These are phyloP conservation scores for Benincasa hispida DNA, from an alignment of 306 rosid genomes.

Conservation along the genomic window DNA sequence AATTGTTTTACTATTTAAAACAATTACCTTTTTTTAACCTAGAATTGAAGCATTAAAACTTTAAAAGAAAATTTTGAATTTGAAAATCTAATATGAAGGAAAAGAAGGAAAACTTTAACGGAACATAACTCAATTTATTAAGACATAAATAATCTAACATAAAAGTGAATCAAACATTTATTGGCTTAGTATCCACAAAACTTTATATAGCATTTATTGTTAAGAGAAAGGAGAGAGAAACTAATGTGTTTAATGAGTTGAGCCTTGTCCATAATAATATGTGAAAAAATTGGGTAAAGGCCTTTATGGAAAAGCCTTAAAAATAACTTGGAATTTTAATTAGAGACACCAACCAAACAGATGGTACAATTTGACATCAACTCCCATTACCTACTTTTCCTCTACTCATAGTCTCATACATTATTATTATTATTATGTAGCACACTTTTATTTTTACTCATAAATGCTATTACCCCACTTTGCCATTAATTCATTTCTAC, in stretches of 20 bases:
- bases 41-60: too few species aligned
- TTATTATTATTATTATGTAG: neutral
- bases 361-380: neutral
- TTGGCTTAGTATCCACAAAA: neutral
- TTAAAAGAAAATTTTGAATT: too few species aligned
- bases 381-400: neutral
- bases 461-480: neutral
- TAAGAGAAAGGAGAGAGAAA: neutral
- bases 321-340: neutral
- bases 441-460: neutral
- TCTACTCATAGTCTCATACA: neutral
- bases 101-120: too few species aligned
- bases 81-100: too few species aligned
- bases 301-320: neutral
- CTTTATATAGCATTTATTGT: neutral
- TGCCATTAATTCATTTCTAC: neutral
- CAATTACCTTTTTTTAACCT: too few species aligned
- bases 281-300: neutral
- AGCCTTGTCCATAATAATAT: neutral
- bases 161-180: neutral
- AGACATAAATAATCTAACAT: too few species aligned
- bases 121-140: too few species aligned
- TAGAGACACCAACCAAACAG: neutral
- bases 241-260: neutral
- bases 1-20: too few species aligned